Evolutionary conservation across 2,329 filamentous ascomycete genomes (phyloP).

Genomic region (Alternaria sp.): DNA sequence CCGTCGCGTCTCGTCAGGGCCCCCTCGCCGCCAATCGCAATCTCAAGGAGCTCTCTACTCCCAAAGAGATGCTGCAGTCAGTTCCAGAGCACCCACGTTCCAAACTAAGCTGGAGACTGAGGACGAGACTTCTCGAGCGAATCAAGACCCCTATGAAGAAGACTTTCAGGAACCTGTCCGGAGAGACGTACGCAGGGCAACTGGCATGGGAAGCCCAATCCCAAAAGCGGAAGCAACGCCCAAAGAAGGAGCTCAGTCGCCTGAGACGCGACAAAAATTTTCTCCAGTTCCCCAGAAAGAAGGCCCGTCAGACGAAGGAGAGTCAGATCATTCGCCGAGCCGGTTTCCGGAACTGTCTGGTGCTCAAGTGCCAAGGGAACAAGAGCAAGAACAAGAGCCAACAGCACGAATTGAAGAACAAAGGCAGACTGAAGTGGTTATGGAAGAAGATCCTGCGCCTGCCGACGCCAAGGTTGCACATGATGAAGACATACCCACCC

Average conservation of each 20-base stretch:
- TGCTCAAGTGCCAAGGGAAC: constrained; percentile 5
- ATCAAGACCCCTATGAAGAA: background rate
- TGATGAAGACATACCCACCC: background rate
- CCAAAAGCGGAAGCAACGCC: background rate
- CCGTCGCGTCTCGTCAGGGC: background rate
- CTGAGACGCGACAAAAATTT: background rate
- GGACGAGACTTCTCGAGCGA: background rate
- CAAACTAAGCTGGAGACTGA: background rate
- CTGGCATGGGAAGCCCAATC: background rate
- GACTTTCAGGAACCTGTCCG: background rate
- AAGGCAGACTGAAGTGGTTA: background rate
- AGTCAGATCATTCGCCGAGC: constrained; percentile 1
- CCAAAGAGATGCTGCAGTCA: background rate
- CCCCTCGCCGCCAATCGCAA: background rate
- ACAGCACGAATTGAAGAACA: background rate
- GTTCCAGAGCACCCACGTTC: background rate
- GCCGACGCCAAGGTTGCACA: background rate
- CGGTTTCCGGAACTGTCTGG: constrained; percentile 5
- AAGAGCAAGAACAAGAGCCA: constrained; percentile 5
- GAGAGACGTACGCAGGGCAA: background rate
- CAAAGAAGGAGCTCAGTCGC: background rate
- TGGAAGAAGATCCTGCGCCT: background rate
- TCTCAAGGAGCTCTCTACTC: background rate
- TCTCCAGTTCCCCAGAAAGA: constrained; percentile 5
- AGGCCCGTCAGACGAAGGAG: background rate